Evolutionary conservation across 768 basidiomycete genomes (phyloP), one percentile per base, ranked within the genome.

Genomic region (Chlorophyllum brunneum): DNA sequence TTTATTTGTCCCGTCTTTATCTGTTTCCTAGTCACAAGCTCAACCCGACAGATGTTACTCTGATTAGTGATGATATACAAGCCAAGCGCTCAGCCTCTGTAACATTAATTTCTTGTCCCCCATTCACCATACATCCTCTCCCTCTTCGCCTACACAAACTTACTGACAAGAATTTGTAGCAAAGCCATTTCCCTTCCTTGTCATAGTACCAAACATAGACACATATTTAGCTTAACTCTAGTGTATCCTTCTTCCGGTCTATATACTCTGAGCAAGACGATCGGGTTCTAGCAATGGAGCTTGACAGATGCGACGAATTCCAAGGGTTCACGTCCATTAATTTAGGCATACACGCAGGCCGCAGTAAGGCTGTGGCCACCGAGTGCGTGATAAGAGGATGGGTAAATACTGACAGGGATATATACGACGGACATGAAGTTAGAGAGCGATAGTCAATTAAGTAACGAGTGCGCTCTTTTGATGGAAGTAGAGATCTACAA

Each of bases 141-240:
- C 36, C 7, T n/a, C 26, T 31, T 40, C 18, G 26, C 48, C 27
- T 30, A 10, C 31, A 20, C 27, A 40, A 22, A 29, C n/a, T 31
- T 29, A 49, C 48, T 40, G 48, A 49, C 38, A 49, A 40, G 36
- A 49, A 39, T 39, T 40, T 49, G 48, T 49, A 49, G 37, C 48
- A 38, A 48, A 34, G 29, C 18, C 16, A 39, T 8, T 34, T 22
- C 27, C n/a, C 36, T 29, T 22, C 20, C 34, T 39, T 39, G 10
- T 38, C 18, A 20, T 20, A 20, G 15, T 22, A 9, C 30, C 31
- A 22, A 22, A 18, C 9, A 47, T 47, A 47, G n/a, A 29, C 18
- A 37, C 18, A 47, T 47, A 34, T 34, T 33, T 22, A 22, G 18
- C 29, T 47, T 47, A 5, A 4, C 18, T 20, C 22, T 16, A 15